A percentile compares a stretch with the other conserved stretches of the same genome.
Conservation (phyloP, 2,329 filamentous ascomycete genomes). For the Fusarium xylarioides region DNA sequence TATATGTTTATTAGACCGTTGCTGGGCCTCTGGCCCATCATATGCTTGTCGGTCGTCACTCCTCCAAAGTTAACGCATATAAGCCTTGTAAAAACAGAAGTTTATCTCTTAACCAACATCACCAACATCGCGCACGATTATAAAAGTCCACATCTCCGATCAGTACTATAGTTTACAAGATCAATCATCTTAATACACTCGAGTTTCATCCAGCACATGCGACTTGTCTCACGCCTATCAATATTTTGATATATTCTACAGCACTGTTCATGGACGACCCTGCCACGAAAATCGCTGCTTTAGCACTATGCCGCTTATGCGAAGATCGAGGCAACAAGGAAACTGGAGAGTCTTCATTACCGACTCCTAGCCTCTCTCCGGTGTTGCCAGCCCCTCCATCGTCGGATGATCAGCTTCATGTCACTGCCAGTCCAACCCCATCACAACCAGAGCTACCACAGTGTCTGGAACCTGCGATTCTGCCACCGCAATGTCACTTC, state of each 20-base stretch:
- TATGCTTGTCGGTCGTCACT: neutral
- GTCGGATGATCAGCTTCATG: neutral
- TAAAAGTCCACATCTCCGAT: neutral
- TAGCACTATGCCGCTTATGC: neutral
- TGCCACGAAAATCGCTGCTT: neutral
- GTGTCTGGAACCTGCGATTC: neutral
- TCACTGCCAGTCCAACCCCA: neutral
- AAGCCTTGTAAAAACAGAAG: neutral
- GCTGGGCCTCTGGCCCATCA: neutral
- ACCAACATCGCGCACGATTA: neutral
- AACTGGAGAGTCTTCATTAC: neutral
- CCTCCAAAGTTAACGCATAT: neutral
- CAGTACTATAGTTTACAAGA: neutral
- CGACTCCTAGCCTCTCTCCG: neutral
- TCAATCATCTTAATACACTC: neutral
- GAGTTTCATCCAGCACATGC: neutral
- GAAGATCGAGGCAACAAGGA: neutral
- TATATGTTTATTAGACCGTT: neutral
- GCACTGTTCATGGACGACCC: neutral
- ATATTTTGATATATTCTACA: neutral
- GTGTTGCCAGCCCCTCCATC: neutral
- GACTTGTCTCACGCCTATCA: neutral
- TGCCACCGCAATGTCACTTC: neutral
- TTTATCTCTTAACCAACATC: neutral
- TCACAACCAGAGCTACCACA: neutral